Evolutionary conservation across 331 rosid species (phyloP).

Genomic region (Prunus yedoensis): DNA sequence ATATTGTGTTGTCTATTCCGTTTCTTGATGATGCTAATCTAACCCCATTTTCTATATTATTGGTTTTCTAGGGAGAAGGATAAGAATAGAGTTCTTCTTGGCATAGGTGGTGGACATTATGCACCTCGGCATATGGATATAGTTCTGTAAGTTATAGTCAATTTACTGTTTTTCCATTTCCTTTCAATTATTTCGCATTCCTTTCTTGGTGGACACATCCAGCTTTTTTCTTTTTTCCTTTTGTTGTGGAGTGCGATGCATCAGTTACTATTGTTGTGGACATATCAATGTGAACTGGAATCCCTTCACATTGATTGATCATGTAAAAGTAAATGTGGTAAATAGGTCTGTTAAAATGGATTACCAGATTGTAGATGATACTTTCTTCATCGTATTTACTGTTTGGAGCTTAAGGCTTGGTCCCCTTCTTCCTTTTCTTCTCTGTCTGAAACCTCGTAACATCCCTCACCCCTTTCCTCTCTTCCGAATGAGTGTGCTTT

Average conservation of each 20-base stretch:
- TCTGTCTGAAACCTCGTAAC: too few species aligned
- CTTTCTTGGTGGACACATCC: not conserved
- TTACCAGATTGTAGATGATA: not conserved
- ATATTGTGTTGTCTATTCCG: constrained; percentile 1
- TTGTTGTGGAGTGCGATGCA: not conserved
- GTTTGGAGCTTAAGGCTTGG: too few species aligned
- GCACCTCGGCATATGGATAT: constrained; percentile 93
- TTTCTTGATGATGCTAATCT: constrained; percentile 10
- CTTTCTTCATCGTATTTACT: not conserved
- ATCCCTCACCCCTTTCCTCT: not conserved
- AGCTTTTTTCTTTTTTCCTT: not conserved
- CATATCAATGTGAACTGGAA: not conserved
- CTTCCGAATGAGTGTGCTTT: not conserved
- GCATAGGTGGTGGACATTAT: constrained; percentile 95
- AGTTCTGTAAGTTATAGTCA: constrained; percentile 56
- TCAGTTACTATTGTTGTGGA: not conserved
- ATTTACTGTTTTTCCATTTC: not conserved
- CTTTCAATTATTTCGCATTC: not conserved
- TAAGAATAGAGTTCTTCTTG: constrained; percentile 79
- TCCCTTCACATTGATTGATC: constrained; percentile 18
- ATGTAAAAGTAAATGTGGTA: not conserved
- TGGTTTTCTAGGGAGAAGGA: constrained; percentile 54
- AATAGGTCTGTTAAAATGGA: not conserved
- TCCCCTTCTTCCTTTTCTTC: not conserved
- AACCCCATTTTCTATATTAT: constrained; percentile 17